Evolutionary conservation across 805 yeast species (phyloP).

Genomic region (Kodamaea fukazawae): DNA sequence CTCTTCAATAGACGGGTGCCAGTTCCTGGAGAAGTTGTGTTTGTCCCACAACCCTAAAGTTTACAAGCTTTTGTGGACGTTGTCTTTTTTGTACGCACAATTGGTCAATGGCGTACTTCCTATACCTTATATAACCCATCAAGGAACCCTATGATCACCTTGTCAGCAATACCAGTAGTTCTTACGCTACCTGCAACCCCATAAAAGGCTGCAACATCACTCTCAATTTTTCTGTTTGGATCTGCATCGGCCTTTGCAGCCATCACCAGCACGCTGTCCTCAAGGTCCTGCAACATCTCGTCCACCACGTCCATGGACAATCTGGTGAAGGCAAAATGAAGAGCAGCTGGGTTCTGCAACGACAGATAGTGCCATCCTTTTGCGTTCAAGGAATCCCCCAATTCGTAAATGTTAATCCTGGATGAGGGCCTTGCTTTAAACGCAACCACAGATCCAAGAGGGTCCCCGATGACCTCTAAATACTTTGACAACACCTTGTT

Average conservation of each 20-base stretch:
- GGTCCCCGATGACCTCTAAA: conserved; percentile 78
- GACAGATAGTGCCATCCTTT: conserved; percentile 89
- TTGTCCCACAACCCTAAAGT: too few species aligned
- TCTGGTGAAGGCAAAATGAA: conserved; percentile 85
- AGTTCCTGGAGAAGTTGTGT: too few species aligned
- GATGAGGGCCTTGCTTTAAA: conserved; percentile 50
- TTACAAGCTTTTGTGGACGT: too few species aligned
- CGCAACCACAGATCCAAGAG: conserved; percentile 76
- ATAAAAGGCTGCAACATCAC: conserved; percentile 83
- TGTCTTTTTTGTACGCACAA: too few species aligned
- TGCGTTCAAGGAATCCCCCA: conserved; percentile 66
- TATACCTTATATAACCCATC: conserved; percentile 69
- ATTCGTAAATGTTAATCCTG: conserved; percentile 62
- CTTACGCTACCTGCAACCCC: conserved; percentile 93
- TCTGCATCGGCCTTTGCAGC: conserved; percentile 24
- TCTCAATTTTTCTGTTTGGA: conserved; percentile 27
- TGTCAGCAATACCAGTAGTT: conserved; percentile 81
- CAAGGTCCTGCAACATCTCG: conserved; percentile 54
- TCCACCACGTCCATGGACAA: conserved; percentile 62
- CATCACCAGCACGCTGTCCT: conserved; percentile 42
- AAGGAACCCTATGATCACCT: conserved; percentile 72
- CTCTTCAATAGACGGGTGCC: too few species aligned
- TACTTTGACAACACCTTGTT: conserved; percentile 47
- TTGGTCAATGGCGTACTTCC: too few species aligned
- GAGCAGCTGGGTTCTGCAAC: conserved; percentile 84